phyloP scores from a whole-genome alignment of 2,329 filamentous ascomycete genomes.

The Botryotinia calthae region DNA sequence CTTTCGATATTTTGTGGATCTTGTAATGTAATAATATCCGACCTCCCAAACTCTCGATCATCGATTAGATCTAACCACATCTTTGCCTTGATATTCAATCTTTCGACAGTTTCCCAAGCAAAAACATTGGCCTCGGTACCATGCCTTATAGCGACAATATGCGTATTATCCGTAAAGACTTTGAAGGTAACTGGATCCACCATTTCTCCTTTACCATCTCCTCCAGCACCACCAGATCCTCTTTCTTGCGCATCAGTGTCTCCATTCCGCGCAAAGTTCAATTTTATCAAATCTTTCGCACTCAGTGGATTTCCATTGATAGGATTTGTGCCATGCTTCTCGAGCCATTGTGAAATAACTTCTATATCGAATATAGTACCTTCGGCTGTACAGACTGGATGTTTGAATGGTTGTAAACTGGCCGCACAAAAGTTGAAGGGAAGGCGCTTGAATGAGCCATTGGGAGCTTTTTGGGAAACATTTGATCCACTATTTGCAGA shows the following conservation, averaged over 20 bases:
- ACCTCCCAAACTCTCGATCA: constrained; percentile 80
- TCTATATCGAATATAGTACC: constrained; percentile 95
- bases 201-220: constrained; percentile 68
- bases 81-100: constrained; percentile 95
- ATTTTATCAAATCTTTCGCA: constrained; percentile 79
- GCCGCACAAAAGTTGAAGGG: constrained; percentile 98
- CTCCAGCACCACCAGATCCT: constrained; percentile 51
- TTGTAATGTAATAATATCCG: constrained; percentile 93
- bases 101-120: constrained; percentile 90
- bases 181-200: constrained; percentile 98
- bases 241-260: constrained; percentile 54
- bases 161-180: constrained; percentile 95
- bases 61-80: constrained; percentile 90
- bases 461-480: constrained; percentile 56
- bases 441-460: constrained; percentile 75
- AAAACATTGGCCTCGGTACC: constrained; percentile 90
- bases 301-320: constrained; percentile 78
- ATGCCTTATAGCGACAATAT: constrained; percentile 83
- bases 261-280: constrained; percentile 90
- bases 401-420: constrained; percentile 89
- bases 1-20: constrained; percentile 88
- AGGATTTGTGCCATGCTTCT: constrained; percentile 90
- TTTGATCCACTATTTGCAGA: constrained; percentile 74
- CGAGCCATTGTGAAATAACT: constrained; percentile 90
- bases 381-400: constrained; percentile 84